phyloP scores from a whole-genome alignment of 345 rosid species.

The Psidium friedrichsthalianum region DNA sequence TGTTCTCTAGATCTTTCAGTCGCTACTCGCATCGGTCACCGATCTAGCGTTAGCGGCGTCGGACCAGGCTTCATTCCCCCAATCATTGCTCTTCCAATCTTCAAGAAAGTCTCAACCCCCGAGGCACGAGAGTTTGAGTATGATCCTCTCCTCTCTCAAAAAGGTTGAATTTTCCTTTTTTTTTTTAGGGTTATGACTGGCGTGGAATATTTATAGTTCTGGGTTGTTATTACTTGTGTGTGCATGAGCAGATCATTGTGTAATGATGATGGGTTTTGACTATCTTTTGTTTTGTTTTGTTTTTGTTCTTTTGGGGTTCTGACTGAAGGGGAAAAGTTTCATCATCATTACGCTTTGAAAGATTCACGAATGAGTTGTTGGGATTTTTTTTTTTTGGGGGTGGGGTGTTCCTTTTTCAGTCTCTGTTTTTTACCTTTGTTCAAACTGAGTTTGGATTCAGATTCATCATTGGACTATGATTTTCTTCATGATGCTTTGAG shows the following conservation, averaged over 20 bases:
- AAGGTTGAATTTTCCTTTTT: not conserved
- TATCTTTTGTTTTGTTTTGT: not conserved
- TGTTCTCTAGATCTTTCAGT: not conserved
- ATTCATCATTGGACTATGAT: slow-evolving; percentile 6
- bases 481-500: slow-evolving; percentile 28
- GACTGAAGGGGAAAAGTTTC: slow-evolving; percentile 21
- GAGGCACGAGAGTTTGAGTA: not conserved
- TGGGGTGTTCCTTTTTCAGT: slow-evolving; percentile 19
- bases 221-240: slow-evolving; percentile 7
- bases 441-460: slow-evolving; percentile 7
- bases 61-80: slow-evolving; percentile 99
- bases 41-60: slow-evolving; percentile 33
- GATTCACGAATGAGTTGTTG: slow-evolving; percentile 2
- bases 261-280: slow-evolving; percentile 55
- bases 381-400: not conserved
- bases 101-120: not conserved
- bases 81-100: slow-evolving; percentile 23
- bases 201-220: not conserved
- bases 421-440: slow-evolving; percentile 13
- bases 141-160: not conserved
- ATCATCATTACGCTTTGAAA: slow-evolving; percentile 31
- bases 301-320: not conserved
- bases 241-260: slow-evolving; percentile 41
- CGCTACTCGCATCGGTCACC: not conserved
- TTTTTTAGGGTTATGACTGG: not conserved